Evolutionary conservation across 2,329 filamentous ascomycete genomes (phyloP).

Genomic region (Penicillium capsulatum): DNA sequence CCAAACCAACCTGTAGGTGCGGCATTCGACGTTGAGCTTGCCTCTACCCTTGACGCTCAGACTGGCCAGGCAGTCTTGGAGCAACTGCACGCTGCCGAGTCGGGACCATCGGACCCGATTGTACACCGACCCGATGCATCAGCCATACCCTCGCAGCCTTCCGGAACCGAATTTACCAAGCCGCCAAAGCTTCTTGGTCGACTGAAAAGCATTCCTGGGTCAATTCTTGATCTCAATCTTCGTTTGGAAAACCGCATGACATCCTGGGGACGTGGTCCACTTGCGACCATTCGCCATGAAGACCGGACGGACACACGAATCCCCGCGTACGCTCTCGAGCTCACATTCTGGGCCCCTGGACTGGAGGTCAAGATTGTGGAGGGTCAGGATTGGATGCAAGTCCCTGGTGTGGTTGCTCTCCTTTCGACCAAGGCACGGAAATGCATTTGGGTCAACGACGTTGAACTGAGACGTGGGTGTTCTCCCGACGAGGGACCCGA

Average conservation of each 20-base stretch:
- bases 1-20: conserved; percentile 8
- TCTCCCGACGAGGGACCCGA: conserved; percentile 52
- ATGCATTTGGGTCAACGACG: conserved; percentile 73
- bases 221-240: conserved; percentile 60
- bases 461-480: conserved; percentile 55
- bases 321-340: conserved; percentile 74
- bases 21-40: conserved; percentile 36
- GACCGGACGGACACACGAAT: conserved; percentile 64
- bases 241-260: conserved; percentile 63
- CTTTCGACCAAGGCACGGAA: conserved; percentile 74
- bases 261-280: conserved; percentile 69
- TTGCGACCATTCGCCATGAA: conserved; percentile 65
- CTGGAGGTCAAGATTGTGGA: conserved; percentile 58
- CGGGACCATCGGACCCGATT: conserved; percentile 19
- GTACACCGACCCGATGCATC: conserved; percentile 17
- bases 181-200: conserved; percentile 54
- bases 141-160: conserved; percentile 2
- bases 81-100: conserved; percentile 15
- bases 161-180: conserved; percentile 28
- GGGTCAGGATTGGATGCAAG: conserved; percentile 53
- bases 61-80: conserved; percentile 35
- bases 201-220: conserved; percentile 62
- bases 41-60: conserved; percentile 42
- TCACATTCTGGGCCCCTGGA: conserved; percentile 68
- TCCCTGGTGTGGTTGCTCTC: conserved; percentile 60